Evolutionary conservation across 2,329 filamentous ascomycete species (phyloP), one percentile per base, ranked within the genome.

Genomic region (Botrytis paeoniae): DNA sequence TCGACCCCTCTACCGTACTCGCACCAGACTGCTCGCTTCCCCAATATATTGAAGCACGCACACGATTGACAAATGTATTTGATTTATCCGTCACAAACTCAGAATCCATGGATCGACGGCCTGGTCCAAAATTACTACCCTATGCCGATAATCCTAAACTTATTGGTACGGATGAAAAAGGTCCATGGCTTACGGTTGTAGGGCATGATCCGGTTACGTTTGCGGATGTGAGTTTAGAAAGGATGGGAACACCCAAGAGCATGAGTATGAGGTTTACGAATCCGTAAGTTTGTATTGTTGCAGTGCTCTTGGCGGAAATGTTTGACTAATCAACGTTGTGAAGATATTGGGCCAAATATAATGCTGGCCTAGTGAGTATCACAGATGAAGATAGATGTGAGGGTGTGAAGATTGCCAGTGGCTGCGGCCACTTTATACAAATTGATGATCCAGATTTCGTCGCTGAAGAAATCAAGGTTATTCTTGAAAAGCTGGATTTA

Each of bases 351-450:
- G 73, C 77, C 9, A 75, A 78, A 74, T 81, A 82, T 68, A 82
- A 82, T 61, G 62, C 78, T 54, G 78, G 76, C 29, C 74, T 82
- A 29, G 77, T 76, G 39, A 66, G 74, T 54, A 76, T 82, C 65
- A 82, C 79, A 14, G 77, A 79, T 57, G 62, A 75, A 25, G 77
- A 77, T 14, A 78, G 75, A 37, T 74, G 76, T 39, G 77, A 77
- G 51, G 77, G 75, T 4, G 78, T 80, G 7, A 57, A 79, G 2
- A 80, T 81, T 64, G 80, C 80, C 6, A 78, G 77, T 37, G 77
- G 78, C n/a, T 78, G 74, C 75, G 80, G 80, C 0, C 81, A 82
- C 73, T 81, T 82, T 43, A 76, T 81, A 25, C 81, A 81, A 51
- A 78, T 74, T 41, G 80, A 82, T 66, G 71, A 79, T 75, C 75